phyloP scores from a whole-genome alignment of 345 rosid species.

The Rubroshorea leprosula region DNA sequence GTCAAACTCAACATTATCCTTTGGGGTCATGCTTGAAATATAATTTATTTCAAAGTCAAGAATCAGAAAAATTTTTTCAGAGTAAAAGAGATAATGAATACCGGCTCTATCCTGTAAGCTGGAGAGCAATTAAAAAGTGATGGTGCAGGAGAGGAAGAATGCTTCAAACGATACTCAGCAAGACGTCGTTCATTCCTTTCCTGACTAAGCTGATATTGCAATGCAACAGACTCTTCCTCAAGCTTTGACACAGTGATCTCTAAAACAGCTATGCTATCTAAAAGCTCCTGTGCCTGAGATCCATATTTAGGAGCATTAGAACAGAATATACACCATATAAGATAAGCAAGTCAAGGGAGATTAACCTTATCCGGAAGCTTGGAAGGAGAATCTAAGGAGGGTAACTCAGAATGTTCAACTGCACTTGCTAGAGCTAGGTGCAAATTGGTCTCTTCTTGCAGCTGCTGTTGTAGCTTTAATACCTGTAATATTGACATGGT shows the following conservation, averaged over 20 bases:
- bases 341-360: conserved; percentile 45
- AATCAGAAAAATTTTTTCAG: not conserved
- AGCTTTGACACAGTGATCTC: conserved; percentile 75
- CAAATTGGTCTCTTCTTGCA: conserved; percentile 70
- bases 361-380: conserved; percentile 68
- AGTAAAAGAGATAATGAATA: conserved; percentile 10
- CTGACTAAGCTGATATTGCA: conserved; percentile 69
- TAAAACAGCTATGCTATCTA: conserved; percentile 61
- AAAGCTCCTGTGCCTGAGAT: conserved; percentile 66
- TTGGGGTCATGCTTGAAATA: not conserved
- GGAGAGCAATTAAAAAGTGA: conserved; percentile 25
- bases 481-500: conserved; percentile 37
- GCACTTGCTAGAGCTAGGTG: conserved; percentile 62
- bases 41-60: not conserved
- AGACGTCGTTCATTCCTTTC: conserved; percentile 76
- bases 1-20: no score
- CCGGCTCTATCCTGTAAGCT: conserved; percentile 23
- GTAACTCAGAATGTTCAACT: conserved; percentile 50
- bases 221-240: conserved; percentile 59
- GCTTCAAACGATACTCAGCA: conserved; percentile 48
- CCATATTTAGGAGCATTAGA: conserved; percentile 12
- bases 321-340: conserved; percentile 6
- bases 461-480: conserved; percentile 52
- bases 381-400: conserved; percentile 43
- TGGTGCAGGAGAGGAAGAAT: conserved; percentile 31